Evolutionary conservation across 225 moss, liverwort and hornwort genomes (phyloP).

Genomic region (Marchantia polymorpha): DNA sequence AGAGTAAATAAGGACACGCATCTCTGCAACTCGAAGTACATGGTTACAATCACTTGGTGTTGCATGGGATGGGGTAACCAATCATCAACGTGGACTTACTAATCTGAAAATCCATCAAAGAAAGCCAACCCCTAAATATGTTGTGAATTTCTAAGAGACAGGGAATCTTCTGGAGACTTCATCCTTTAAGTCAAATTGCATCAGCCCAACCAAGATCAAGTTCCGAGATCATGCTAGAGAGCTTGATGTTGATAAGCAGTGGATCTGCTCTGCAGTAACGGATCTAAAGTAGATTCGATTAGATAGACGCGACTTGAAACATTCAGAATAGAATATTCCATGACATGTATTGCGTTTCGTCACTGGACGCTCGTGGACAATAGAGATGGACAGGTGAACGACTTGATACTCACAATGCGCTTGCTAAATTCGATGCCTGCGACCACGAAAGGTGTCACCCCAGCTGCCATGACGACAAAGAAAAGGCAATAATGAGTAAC

Average conservation of each 20-base stretch:
- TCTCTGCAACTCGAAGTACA: neutral
- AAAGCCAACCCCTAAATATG: neutral
- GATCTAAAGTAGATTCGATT: neutral
- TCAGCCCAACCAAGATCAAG: no score
- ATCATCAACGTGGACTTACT: neutral
- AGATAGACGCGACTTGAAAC: neutral
- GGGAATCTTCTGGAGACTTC: no score
- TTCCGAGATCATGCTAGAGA: no score
- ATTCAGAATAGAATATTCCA: neutral
- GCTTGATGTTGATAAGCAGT: no score
- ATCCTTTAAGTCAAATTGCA: no score
- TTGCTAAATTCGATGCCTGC: constrained; percentile 93
- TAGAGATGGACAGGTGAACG: neutral
- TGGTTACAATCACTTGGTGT: neutral
- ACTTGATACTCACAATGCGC: constrained; percentile 67
- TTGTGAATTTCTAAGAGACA: neutral
- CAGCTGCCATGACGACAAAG: constrained; percentile 56
- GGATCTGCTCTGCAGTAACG: neutral
- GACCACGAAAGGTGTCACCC: constrained; percentile 84
- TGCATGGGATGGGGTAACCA: neutral
- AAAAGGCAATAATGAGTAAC: neutral
- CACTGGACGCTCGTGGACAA: neutral
- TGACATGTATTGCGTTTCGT: neutral
- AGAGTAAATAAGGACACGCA: neutral
- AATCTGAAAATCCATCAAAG: neutral